These are phyloP conservation scores for Rutidosis leptorrhynchoides DNA, from an alignment of 129 eudicot genomes.

Conservation along the genomic window DNA sequence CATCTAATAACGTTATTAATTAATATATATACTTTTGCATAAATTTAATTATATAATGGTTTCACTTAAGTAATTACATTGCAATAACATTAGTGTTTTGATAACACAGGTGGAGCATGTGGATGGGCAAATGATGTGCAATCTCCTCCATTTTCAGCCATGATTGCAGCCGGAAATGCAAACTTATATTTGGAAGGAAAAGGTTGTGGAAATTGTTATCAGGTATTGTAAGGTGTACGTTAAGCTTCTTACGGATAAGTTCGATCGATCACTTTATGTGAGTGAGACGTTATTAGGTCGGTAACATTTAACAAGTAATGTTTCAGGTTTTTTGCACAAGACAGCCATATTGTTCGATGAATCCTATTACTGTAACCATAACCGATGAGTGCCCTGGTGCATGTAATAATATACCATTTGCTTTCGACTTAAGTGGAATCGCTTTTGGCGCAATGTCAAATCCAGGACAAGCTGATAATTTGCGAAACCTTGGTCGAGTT, in stretches of 20 bases:
- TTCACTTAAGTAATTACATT: slow-evolving; percentile 8
- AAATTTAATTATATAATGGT: not conserved
- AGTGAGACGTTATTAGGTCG: not conserved
- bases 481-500: slow-evolving; percentile 39
- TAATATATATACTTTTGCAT: not conserved
- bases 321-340: slow-evolving; percentile 39
- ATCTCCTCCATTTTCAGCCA: slow-evolving; percentile 34
- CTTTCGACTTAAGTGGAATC: slow-evolving; percentile 48
- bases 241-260: not conserved
- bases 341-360: slow-evolving; percentile 37
- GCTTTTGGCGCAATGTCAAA: slow-evolving; percentile 50
- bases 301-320: not conserved
- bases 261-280: not conserved
- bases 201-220: slow-evolving; percentile 49
- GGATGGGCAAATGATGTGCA: slow-evolving; percentile 40
- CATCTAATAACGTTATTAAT: not conserved
- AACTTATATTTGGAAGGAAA: slow-evolving; percentile 31
- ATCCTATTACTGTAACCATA: slow-evolving; percentile 38
- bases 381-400: slow-evolving; percentile 50
- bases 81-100: not conserved
- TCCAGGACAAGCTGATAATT: slow-evolving; percentile 36
- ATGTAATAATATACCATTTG: slow-evolving; percentile 30
- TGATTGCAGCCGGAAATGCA: slow-evolving; percentile 50
- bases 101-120: slow-evolving; percentile 41
- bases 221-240: slow-evolving; percentile 21